Base-by-base conservation (phyloP, 2,329 filamentous ascomycete species). In the Sarocladium brachiariae region DNA sequence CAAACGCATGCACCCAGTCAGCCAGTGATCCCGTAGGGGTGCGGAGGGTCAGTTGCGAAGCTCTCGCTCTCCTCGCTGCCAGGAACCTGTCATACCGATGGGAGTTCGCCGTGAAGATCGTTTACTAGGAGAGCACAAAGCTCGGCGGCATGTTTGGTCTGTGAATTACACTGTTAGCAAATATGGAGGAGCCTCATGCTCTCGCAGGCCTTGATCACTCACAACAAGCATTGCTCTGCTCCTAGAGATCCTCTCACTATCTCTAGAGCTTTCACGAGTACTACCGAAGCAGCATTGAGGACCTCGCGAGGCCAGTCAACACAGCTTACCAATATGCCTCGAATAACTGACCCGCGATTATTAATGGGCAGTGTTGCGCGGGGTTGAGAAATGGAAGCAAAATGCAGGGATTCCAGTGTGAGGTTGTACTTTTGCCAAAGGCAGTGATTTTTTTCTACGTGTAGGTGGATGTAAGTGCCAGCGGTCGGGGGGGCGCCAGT, bases 91-190 rank as follows among this genome's bases (percentile, higher is more conserved):
- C 55, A 52, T 86, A 96, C 92, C 65, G 89, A 89, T 55, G 90
- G 89, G 53, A 97, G 82, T 71, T 95, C 88, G 64, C 93, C 93
- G 68, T 93, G 92, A 53, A 88, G 78, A 65, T 96, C 90, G 64
- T 90, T 84, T 56, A 97, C 85, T 56, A 96, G 79, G 65, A 95
- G 83, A 73, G 85, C 81, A 75, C 89, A 96, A 64, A 97, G 87
- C 80, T 96, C 89, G 63, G 86, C 83, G 58, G 87, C 78, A 66
- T 87, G 80, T 73, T 89, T 83, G 54, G 81, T 82, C 81, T 85
- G 55, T 9, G 19, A 16, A 6, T 9, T 25, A 2, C 18, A 37
- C 8, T 7, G 23, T 43, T 3, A 43, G 39, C 23, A 16, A 43
- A 25, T 3, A 19, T 24, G 21, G 3, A 7, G 6, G 10, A 16